Evolutionary conservation across 2,329 filamentous ascomycete species (phyloP).

Genomic region (Mollisia scopiformis): DNA sequence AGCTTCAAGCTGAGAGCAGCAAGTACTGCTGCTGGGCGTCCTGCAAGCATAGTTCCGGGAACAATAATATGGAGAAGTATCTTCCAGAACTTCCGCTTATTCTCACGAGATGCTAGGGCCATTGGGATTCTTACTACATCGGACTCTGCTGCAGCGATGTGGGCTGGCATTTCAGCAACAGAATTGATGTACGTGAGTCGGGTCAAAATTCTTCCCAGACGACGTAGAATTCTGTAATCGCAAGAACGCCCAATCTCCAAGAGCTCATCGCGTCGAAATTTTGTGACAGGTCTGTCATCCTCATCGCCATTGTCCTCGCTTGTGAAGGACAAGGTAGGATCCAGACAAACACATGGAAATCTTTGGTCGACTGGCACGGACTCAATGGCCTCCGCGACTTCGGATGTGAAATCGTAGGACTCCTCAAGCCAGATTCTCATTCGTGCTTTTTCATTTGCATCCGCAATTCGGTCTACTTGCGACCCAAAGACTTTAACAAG

Average conservation of each 20-base stretch:
- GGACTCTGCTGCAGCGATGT: conserved; percentile 19
- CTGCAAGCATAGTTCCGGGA: conserved; percentile 26
- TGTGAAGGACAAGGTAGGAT: conserved; percentile 23
- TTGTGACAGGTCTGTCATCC: conserved; percentile 12
- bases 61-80: conserved; percentile 26
- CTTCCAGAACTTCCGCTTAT: conserved; percentile 24
- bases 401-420: conserved; percentile 26
- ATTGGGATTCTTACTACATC: conserved; percentile 22
- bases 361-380: conserved; percentile 12
- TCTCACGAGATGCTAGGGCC: conserved; percentile 15
- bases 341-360: conserved; percentile 26
- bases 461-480: conserved; percentile 17
- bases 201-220: conserved; percentile 23
- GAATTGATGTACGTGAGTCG: conserved; percentile 24
- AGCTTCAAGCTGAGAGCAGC: conserved; percentile 23
- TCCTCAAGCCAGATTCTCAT: conserved; percentile 28
- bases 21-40: conserved; percentile 23
- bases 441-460: conserved; percentile 15
- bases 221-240: conserved; percentile 24
- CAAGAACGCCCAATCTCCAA: conserved; percentile 27
- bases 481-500: conserved; percentile 19
- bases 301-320: conserved; percentile 7
- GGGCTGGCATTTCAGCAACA: conserved; percentile 18
- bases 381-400: conserved; percentile 20
- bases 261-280: conserved; percentile 22